Conservation (phyloP, 352 stramenopile species). For the Globisporangium acanthophoron region DNA sequence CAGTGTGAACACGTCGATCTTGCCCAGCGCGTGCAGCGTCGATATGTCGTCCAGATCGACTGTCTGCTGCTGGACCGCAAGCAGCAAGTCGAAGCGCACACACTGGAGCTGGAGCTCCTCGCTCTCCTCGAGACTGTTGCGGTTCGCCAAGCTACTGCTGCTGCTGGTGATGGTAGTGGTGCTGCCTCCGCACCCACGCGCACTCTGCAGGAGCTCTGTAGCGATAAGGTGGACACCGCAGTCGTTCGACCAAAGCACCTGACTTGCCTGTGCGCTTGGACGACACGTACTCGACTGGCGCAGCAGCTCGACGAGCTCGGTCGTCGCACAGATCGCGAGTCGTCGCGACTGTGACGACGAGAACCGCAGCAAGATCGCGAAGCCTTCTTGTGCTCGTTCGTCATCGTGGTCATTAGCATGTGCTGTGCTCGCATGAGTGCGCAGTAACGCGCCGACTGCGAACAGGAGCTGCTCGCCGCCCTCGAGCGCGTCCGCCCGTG, state of each 20-base stretch:
- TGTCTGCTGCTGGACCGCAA: background rate
- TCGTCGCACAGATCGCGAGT: constrained; percentile 4
- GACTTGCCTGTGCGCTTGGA: too few species aligned
- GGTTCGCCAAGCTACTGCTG: too few species aligned
- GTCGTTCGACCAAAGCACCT: background rate
- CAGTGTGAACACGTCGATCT: background rate
- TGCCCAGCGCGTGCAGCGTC: background rate
- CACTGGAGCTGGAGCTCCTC: background rate
- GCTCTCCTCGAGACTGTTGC: background rate
- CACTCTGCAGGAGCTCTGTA: background rate
- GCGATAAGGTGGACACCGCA: background rate
- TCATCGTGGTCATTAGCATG: background rate
- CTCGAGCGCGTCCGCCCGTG: background rate
- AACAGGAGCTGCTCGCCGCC: background rate
- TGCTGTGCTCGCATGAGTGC: background rate
- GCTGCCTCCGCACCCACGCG: background rate
- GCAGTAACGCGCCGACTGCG: background rate
- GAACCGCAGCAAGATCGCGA: background rate
- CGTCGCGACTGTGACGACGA: background rate
- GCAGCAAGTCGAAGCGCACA: constrained; percentile 5
- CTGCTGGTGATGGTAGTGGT: background rate
- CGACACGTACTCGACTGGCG: background rate
- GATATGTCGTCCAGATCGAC: background rate
- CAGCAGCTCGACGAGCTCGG: background rate
- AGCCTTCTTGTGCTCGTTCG: background rate